Conservation (phyloP, 2,329 filamentous ascomycete species). For the Claviceps purpurea region DNA sequence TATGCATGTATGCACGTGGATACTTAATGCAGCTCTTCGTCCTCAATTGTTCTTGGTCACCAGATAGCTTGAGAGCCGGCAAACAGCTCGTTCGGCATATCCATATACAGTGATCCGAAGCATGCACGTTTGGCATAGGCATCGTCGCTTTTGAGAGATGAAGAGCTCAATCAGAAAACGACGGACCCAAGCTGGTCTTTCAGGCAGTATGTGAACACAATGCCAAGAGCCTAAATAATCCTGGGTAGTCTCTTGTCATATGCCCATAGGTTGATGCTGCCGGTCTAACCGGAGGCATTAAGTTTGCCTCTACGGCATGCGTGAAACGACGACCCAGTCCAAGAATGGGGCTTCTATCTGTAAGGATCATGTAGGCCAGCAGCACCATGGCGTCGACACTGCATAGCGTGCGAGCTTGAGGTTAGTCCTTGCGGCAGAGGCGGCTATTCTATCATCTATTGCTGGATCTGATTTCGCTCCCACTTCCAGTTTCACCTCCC, state of each 20-base stretch:
- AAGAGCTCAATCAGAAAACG: neutral
- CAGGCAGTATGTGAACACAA: neutral
- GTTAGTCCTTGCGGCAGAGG: conserved; percentile 2
- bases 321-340: neutral
- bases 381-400: conserved; percentile 1
- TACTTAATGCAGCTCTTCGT: neutral
- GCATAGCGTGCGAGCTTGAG: conserved; percentile 1
- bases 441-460: conserved; percentile 25
- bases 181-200: neutral
- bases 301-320: neutral
- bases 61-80: neutral
- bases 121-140: neutral
- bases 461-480: conserved; percentile 24
- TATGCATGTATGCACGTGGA: neutral
- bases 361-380: neutral
- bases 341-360: neutral
- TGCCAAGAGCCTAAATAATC: neutral
- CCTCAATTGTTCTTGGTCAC: neutral
- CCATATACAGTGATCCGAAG: neutral
- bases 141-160: neutral
- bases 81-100: neutral
- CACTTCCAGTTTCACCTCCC: neutral
- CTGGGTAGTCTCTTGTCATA: neutral
- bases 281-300: neutral
- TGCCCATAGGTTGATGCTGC: neutral